Percentiles rank a stretch among this genome's conserved stretches.
phyloP scores from a whole-genome alignment of 768 basidiomycete species.

The Podaxis sp. region DNA sequence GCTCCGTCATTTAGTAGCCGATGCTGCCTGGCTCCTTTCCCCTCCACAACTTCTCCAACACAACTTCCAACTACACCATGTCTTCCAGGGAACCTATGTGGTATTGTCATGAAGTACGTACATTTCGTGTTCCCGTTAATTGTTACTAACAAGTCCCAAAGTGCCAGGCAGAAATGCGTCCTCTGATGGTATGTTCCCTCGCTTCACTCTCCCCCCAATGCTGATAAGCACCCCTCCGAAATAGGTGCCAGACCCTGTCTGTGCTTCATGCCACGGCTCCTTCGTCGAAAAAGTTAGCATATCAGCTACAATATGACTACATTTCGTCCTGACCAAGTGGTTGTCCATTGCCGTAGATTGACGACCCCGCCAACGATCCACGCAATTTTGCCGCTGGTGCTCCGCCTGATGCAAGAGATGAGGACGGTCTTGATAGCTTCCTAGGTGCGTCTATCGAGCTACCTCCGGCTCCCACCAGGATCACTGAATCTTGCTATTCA shows the following conservation, averaged over 20 bases:
- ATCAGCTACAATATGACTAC: not conserved
- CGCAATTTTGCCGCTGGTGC: constrained; percentile 47
- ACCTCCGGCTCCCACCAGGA: not conserved
- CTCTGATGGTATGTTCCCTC: constrained; percentile 61
- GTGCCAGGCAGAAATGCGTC: constrained; percentile 89
- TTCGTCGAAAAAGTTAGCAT: constrained; percentile 74
- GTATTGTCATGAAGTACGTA: constrained; percentile 70
- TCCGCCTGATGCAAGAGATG: constrained; percentile 20
- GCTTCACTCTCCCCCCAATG: not conserved
- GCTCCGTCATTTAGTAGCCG: not conserved
- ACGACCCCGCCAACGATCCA: constrained; percentile 72
- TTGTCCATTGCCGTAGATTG: constrained; percentile 46
- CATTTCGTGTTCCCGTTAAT: not conserved
- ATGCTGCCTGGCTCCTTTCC: constrained; percentile 2
- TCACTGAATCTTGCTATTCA: constrained; percentile 12
- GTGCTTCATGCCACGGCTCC: constrained; percentile 73
- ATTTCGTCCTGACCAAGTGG: constrained; percentile 11
- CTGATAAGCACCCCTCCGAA: constrained; percentile 4
- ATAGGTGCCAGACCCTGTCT: constrained; percentile 78
- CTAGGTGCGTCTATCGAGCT: constrained; percentile 34
- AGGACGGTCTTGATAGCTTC: constrained; percentile 38
- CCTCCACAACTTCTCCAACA: constrained; percentile 4
- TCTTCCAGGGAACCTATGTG: constrained; percentile 70
- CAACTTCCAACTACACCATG: constrained; percentile 34
- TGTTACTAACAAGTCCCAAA: constrained; percentile 24